Evolutionary conservation across 2,329 filamentous ascomycete species (phyloP).

Genomic region (Trichoderma sp.): DNA sequence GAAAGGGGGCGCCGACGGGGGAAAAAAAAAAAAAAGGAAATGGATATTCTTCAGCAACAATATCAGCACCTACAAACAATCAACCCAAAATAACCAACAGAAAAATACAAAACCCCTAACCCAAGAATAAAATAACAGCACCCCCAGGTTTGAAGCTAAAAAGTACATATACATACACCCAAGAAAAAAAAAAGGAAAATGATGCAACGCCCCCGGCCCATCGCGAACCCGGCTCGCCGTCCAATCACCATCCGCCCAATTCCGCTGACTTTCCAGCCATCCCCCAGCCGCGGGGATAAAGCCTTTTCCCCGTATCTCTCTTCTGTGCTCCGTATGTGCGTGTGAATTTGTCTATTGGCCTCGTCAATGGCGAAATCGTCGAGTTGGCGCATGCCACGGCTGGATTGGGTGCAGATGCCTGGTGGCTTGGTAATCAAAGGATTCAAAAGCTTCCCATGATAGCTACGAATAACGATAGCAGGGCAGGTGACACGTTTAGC

Average conservation of each 20-base stretch:
- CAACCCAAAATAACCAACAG: neutral
- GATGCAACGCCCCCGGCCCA: conserved; percentile 4
- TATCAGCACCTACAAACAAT: neutral
- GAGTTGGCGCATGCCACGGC: neutral
- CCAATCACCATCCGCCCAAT: neutral
- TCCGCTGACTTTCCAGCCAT: neutral
- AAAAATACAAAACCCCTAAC: neutral
- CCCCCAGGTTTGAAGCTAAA: neutral
- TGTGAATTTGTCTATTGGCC: neutral
- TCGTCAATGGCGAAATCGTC: neutral
- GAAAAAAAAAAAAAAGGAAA: neutral
- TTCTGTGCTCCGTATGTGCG: neutral
- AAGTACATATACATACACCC: neutral
- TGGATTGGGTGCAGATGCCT: neutral
- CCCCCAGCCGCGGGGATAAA: neutral
- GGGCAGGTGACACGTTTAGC: neutral
- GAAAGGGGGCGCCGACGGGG: neutral
- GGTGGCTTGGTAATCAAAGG: neutral
- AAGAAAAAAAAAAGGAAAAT: neutral
- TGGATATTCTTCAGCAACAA: neutral
- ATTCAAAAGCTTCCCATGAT: neutral
- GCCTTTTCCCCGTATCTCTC: neutral
- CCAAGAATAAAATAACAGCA: neutral
- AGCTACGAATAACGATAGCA: neutral
- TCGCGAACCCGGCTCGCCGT: neutral